phyloP scores from a whole-genome alignment of 139 green algal genomes.

The Coelastrella sp. region DNA sequence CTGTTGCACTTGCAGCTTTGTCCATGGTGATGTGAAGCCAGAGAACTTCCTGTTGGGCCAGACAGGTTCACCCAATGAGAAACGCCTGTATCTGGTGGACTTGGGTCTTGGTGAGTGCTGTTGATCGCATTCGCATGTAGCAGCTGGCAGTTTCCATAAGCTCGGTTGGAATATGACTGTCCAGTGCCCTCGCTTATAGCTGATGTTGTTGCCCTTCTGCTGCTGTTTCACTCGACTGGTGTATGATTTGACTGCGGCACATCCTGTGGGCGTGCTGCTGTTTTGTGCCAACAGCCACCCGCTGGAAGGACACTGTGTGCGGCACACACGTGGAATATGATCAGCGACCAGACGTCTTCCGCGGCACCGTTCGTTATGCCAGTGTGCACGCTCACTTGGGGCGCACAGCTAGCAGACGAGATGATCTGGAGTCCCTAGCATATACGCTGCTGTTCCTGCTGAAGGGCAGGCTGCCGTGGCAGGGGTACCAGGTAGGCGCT shows the following conservation, averaged over 20 bases:
- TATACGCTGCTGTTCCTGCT: constrained; percentile 99
- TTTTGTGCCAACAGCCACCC: constrained; percentile 70
- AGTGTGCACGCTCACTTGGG: constrained; percentile 98
- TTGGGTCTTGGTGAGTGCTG: constrained; percentile 86
- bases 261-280: neutral
- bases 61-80: constrained; percentile 85
- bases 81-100: constrained; percentile 97
- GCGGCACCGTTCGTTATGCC: constrained; percentile 98
- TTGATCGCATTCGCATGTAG: neutral
- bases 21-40: constrained; percentile 99
- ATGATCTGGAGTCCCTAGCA: constrained; percentile 98
- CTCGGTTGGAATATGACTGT: neutral
- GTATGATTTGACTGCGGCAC: neutral
- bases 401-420: constrained; percentile 91
- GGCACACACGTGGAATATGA: constrained; percentile 98
- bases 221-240: neutral
- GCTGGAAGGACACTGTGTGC: constrained; percentile 91
- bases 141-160: neutral
- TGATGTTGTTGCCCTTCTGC: neutral
- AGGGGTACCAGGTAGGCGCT: constrained; percentile 88
- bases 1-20: constrained; percentile 78
- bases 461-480: constrained; percentile 86
- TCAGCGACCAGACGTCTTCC: constrained; percentile 98
- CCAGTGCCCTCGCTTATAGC: neutral
- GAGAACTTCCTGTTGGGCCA: constrained; percentile 99